These are phyloP conservation scores for Penicillium concentricum DNA, from an alignment of 2,329 filamentous ascomycete species.

Conservation along the genomic window DNA sequence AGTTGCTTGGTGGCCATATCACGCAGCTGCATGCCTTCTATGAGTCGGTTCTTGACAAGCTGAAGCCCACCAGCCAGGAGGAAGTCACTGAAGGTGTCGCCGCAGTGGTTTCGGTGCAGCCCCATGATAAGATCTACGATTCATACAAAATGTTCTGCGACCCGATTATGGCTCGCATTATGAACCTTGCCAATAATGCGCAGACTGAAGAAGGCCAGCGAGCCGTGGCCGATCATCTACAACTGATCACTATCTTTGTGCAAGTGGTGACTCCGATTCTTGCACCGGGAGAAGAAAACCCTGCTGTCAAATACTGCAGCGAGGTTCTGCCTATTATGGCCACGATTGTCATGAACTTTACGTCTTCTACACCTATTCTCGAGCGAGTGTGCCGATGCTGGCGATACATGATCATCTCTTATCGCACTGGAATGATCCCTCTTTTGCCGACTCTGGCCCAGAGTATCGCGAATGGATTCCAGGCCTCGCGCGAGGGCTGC, in stretches of 20 bases:
- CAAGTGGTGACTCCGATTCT: constrained; percentile 75
- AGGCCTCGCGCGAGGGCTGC: constrained; percentile 83
- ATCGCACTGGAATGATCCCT: constrained; percentile 83
- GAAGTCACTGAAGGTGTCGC: constrained; percentile 96
- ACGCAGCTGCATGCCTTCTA: constrained; percentile 89
- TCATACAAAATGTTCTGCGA: constrained; percentile 91
- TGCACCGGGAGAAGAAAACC: constrained; percentile 71
- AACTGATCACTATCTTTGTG: constrained; percentile 87
- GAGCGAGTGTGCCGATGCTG: constrained; percentile 94
- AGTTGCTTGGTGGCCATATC: constrained; percentile 79
- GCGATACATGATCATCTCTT: constrained; percentile 95
- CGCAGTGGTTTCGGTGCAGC: constrained; percentile 84
- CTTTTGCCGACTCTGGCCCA: constrained; percentile 82
- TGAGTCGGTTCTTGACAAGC: constrained; percentile 78
- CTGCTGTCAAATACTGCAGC: constrained; percentile 92
- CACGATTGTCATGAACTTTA: constrained; percentile 83
- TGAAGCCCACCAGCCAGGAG: constrained; percentile 85
- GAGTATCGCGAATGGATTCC: constrained; percentile 82
- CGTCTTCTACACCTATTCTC: constrained; percentile 80
- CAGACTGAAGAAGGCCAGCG: constrained; percentile 80
- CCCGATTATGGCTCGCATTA: constrained; percentile 79
- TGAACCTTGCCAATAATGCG: constrained; percentile 82
- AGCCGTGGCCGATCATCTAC: constrained; percentile 88
- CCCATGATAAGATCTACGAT: constrained; percentile 73
- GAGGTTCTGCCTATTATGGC: constrained; percentile 87